A percentile compares a stretch with the other conserved stretches of the same genome.
These are phyloP conservation scores for Phytophthora aleatoria DNA, from an alignment of 352 stramenopile species.

Conservation along the genomic window DNA sequence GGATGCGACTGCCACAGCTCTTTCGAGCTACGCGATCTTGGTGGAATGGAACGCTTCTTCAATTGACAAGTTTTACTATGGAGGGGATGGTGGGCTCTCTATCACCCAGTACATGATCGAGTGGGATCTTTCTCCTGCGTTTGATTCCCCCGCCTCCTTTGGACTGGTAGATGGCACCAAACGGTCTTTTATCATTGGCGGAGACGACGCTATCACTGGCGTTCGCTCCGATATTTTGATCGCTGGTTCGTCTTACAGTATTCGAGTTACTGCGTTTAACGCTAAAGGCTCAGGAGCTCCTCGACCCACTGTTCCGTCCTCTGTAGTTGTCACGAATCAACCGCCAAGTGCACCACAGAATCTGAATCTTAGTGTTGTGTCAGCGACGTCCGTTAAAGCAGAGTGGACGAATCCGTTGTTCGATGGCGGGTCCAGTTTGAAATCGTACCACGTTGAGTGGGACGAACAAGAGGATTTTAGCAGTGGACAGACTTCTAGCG, in stretches of 20 bases:
- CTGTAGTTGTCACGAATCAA: conserved; percentile 62
- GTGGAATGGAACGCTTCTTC: conserved; percentile 91
- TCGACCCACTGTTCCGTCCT: conserved; percentile 43
- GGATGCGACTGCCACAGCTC: conserved; percentile 61
- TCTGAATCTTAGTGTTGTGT: conserved; percentile 53
- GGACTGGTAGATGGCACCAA: conserved; percentile 53
- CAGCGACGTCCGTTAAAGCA: conserved; percentile 78
- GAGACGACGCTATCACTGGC: conserved; percentile 93
- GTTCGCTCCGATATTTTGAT: conserved; percentile 85
- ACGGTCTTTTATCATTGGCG: conserved; percentile 90
- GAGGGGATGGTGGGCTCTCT: conserved; percentile 89
- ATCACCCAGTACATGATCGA: conserved; percentile 97
- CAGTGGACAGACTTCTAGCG: conserved; percentile 69
- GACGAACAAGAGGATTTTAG: conserved; percentile 81
- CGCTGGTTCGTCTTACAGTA: conserved; percentile 74
- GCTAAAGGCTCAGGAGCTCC: conserved; percentile 66
- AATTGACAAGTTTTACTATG: conserved; percentile 84
- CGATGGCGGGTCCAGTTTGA: conserved; percentile 90
- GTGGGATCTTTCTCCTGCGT: conserved; percentile 90
- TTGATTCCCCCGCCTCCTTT: conserved; percentile 88
- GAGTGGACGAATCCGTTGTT: conserved; percentile 90
- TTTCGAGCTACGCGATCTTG: conserved; percentile 92
- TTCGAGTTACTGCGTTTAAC: conserved; percentile 84
- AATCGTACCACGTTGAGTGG: conserved; percentile 79
- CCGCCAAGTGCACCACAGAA: conserved; percentile 63